Evolutionary conservation across 352 stramenopile genomes (phyloP), one percentile per base, ranked within the genome.

Genomic region (Phytophthora europaea): DNA sequence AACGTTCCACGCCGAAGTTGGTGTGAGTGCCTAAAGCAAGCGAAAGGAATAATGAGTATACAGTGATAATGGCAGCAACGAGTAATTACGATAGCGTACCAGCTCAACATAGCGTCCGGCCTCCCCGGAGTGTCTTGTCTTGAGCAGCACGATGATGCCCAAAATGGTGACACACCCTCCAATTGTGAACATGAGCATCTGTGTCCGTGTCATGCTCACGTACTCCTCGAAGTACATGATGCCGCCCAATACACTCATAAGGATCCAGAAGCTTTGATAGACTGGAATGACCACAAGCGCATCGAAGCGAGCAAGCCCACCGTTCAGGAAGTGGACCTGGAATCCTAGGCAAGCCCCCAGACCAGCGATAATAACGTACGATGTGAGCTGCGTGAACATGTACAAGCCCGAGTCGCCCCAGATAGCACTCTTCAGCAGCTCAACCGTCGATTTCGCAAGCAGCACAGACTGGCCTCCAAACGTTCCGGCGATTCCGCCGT

Each of bases 191-290:
- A 95, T 94, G 61, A 84, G 71, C 81, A 88, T 87, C 58, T 94
- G 85, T n/a, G 73, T 79, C 4, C 75, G 70, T 38, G 89, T 94
- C 89, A 95, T 95, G 75, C 68, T 92, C 51, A 93, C 83, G 71
- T 95, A 95, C 76, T 98, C 93, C 73, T 97, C 88, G 73, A 98
- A 98, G 78, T 98, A 98, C 80, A 98, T 94, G 75, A 98, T 93
- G 15, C 92, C 93, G 20, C 93, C 93, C n/a, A 97, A 77, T 47
- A 98, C 89, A 60, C 90, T 96, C 75, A 79, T 97, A 43, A 97
- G 75, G 63, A 97, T 98, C 84, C 90, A 97, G 61, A 98, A 98
- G 70, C 84, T 95, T 66, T 98, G 91, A 68, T 98, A 98, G 45
- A 98, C 88, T 22, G 93, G 93, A 38, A 98, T 89, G 8, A 98